phyloP scores from a whole-genome alignment of 345 rosid species.

The Erucastrum elatum region DNA sequence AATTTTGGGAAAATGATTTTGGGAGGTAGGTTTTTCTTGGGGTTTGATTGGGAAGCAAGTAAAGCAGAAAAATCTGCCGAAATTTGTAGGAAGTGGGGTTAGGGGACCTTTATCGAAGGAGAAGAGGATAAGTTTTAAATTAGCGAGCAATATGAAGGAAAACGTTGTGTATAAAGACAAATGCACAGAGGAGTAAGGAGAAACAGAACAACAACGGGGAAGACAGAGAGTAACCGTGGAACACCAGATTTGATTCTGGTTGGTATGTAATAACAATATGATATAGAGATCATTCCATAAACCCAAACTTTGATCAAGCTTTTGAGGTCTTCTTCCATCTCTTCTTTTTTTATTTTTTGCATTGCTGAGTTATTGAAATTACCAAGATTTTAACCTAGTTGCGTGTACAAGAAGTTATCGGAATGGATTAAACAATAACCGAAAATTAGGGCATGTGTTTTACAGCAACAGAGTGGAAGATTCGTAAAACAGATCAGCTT shows the following conservation, averaged over 20 bases:
- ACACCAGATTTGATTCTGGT: conserved; percentile 31
- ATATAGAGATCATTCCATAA: no score
- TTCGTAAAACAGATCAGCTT: no score
- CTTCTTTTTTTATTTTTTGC: background rate
- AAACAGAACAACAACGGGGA: conserved; percentile 33
- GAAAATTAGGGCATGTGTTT: no score
- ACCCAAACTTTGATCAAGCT: background rate
- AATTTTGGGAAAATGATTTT: conserved; percentile 2
- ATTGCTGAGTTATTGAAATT: background rate
- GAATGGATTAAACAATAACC: no score
- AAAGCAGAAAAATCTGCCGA: conserved; percentile 30
- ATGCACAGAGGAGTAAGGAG: conserved; percentile 26
- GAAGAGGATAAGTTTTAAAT: conserved; percentile 51
- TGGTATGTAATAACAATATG: no score
- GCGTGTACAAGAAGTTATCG: no score
- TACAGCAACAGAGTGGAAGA: no score
- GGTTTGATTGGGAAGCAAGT: conserved; percentile 45
- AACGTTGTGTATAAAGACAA: conserved; percentile 11
- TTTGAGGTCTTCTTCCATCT: background rate
- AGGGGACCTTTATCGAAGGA: conserved; percentile 47
- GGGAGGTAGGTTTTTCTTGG: conserved; percentile 37
- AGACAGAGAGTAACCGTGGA: conserved; percentile 37
- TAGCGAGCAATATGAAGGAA: conserved; percentile 45
- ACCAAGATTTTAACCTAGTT: background rate
- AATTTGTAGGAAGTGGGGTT: background rate